phyloP scores from a whole-genome alignment of 2,329 filamentous ascomycete genomes.

The Ceratocystis diversiconidia region DNA sequence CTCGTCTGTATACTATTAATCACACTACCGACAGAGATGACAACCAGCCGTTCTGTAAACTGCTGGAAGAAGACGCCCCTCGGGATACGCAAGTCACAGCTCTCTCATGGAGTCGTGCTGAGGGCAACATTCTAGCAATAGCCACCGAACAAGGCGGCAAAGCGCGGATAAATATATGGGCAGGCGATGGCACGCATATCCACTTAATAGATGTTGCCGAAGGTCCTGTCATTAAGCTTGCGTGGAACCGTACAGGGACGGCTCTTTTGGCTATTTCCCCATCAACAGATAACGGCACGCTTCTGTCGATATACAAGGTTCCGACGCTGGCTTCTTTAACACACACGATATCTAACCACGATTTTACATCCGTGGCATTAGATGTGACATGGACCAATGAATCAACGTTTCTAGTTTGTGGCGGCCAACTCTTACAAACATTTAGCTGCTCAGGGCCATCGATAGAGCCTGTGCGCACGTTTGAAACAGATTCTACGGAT shows the following conservation, averaged over 20 bases:
- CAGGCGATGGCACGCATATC: constrained; percentile 36
- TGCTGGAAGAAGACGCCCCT: constrained; percentile 41
- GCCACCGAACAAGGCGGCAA: constrained; percentile 40
- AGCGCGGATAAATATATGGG: constrained; percentile 42
- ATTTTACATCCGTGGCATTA: constrained; percentile 36
- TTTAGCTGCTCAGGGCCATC: constrained; percentile 34
- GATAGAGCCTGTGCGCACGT: constrained; percentile 35
- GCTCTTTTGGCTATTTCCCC: constrained; percentile 41
- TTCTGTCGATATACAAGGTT: constrained; percentile 14
- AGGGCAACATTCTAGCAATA: constrained; percentile 42
- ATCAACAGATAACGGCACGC: constrained; percentile 32
- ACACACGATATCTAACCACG: constrained; percentile 36
- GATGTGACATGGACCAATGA: constrained; percentile 48
- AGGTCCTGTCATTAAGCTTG: constrained; percentile 46
- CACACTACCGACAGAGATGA: constrained; percentile 31
- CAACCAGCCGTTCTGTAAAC: constrained; percentile 31
- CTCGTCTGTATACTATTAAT: constrained; percentile 51
- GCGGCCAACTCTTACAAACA: constrained; percentile 38
- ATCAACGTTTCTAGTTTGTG: constrained; percentile 43
- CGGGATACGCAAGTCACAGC: constrained; percentile 40
- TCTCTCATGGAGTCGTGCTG: constrained; percentile 42
- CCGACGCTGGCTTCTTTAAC: constrained; percentile 29
- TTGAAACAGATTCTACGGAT: constrained; percentile 40
- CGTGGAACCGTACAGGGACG: constrained; percentile 43
- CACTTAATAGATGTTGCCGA: constrained; percentile 43